Base-by-base conservation (phyloP, 306 rosid genomes). In the Casuarina glauca region DNA sequence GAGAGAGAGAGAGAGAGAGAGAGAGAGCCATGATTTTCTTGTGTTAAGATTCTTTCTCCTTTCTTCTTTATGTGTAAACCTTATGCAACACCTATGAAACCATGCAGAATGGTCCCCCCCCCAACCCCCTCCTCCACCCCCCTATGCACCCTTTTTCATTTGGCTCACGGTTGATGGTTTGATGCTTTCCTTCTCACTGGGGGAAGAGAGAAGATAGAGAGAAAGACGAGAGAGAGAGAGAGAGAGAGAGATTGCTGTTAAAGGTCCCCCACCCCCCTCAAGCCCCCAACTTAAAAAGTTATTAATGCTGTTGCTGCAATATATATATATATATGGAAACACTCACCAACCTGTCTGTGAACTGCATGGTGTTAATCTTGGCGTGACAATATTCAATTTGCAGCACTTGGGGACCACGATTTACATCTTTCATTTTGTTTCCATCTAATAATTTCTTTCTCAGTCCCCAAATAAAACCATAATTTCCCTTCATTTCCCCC, bases 301-400 rank as follows among this genome's bases (percentile, higher is more conserved):
- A 87, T 89, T 78, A 89, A 90, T 89, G 94, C 66, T 45, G 48
- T 62, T 78, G 67, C 82, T 86, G 83, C 82, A 85, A 79, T 70
- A 83, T 71, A 83, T 69, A 78, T 69, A 78, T 69, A 83, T 72
- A 85, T 73, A 83, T 80, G 64, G 75, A 86, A 83, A 87, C 89
- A 74, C 88, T 79, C 89, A 76, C 88, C 84, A 81, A 87, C 87
- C 54, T 84, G 72, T 84, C 97, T 87, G 93, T 80, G 85, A 90
- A 88, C 87, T 92, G 93, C 94, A 95, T 93, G 93, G 86, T 86
- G 76, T 53, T 82, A 73, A 86, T 80, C 88, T 88, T 86, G 92
- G 97, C 97, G 94, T 90, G 94, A 91, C 89, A 85, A 85, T 96
- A 91, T 93, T 96, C 97, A 96, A 93, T 87, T 88, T 88, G 80